phyloP scores from a whole-genome alignment of 2,329 filamentous ascomycete species.

The Apiospora kogelbergensis region DNA sequence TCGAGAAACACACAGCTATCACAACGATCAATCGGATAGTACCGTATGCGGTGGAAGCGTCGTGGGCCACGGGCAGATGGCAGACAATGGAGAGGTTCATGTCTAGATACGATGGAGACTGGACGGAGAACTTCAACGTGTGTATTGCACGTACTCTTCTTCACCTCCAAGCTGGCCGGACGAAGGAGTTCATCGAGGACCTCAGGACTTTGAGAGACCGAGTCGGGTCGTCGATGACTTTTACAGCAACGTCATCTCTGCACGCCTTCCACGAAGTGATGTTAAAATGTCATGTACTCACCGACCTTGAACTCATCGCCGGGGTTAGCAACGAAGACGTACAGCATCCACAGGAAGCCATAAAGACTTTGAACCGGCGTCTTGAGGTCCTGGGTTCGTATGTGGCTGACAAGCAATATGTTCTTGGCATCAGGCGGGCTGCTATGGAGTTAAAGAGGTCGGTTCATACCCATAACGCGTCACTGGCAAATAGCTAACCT shows the following conservation, averaged over 20 bases:
- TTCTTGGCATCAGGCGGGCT: constrained; percentile 82
- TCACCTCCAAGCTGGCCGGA: constrained; percentile 55
- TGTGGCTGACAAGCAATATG: constrained; percentile 88
- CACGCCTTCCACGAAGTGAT: constrained; percentile 83
- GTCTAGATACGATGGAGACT: constrained; percentile 49
- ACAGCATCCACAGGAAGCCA: constrained; percentile 38
- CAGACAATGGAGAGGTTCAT: constrained; percentile 70
- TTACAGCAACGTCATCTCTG: constrained; percentile 75
- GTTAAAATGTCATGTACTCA: constrained; percentile 81
- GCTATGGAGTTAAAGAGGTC: constrained; percentile 78
- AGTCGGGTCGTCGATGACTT: constrained; percentile 72
- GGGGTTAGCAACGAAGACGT: constrained; percentile 43
- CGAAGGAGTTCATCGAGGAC: constrained; percentile 51
- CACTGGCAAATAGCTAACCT: constrained; percentile 22
- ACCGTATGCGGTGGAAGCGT: constrained; percentile 85
- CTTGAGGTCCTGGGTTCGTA: constrained; percentile 88
- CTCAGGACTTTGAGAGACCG: constrained; percentile 67
- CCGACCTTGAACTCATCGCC: constrained; percentile 80
- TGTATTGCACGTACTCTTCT: constrained; percentile 70
- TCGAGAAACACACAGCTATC: constrained; percentile 51
- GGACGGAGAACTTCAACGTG: constrained; percentile 74
- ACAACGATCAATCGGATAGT: constrained; percentile 63
- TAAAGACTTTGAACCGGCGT: constrained; percentile 68
- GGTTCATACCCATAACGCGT: constrained; percentile 24
- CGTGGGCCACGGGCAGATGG: constrained; percentile 88